Evolutionary conservation across 768 basidiomycete species (phyloP), one percentile per base, ranked within the genome.

Genomic region (Podaxis sp.): DNA sequence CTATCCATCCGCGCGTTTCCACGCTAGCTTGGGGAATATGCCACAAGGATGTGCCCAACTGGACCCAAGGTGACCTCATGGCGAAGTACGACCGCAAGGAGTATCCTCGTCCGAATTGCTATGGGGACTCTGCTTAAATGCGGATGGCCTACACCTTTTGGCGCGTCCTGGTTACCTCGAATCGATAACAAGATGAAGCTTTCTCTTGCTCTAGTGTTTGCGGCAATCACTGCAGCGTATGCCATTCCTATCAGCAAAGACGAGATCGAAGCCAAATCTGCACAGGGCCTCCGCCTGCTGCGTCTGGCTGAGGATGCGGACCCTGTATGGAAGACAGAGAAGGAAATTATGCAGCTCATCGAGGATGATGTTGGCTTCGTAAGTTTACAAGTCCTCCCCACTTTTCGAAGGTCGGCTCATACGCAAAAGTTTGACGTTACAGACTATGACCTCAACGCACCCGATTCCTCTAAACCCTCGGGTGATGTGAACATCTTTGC

Each of bases 291-390:
- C 33, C 73, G 71, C 46, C 69, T 76, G 20, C 62, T 77, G 20
- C 70, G 71, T 56, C 66, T 75, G 38, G 66, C 67, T 15, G 68
- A 72, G 22, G 70, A 61, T n/a, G 71, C 61, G 4, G 72, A 73
- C 13, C 72, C 74, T 6, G 71, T 72, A 1, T 75, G 73, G 75
- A 73, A 69, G 57, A 71, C 74, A 0, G 72, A 75, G 33, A 70
- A 68, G 12, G 73, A 75, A 46, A 72, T 69, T 37, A 67, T 73
- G n/a, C 71, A 70, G 7, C 67, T 74, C 46, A 71, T 72, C 44
- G 56, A 64, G 30, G 63, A 67, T 22, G 57, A 67, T 37, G 48
- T 65, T 30, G 60, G 64, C 54, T 76, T 75, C 55, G 70, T 75
- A 58, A 60, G 73, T 53, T 13, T 17, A 17, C 24, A 48, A 44